Base-by-base conservation (phyloP, 2,329 filamentous ascomycete species). In the Amylocarpus encephaloides region DNA sequence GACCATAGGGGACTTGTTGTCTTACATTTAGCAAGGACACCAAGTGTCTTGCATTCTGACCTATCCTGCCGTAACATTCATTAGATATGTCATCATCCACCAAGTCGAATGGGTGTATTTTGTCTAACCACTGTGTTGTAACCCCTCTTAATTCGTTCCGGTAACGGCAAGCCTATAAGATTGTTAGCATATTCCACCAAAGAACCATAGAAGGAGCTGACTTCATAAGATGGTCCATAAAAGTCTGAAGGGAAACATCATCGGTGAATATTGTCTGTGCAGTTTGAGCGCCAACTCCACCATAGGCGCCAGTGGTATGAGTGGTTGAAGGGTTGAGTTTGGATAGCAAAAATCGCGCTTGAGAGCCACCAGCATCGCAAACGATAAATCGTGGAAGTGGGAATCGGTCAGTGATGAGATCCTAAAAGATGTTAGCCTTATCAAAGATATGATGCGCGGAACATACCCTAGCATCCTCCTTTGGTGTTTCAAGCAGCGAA, bases 181-280 rank as follows among this genome's bases (percentile, higher is more conserved):
- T 51, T 6, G 45, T 62, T 49, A 60, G 54, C 33, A 15, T 46
- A 16, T 22, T 3, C 34, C 26, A 26, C 19, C 22, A 18, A 18
- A 7, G 38, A 36, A 38, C 12, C 2, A 10, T 3, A 16, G 5
- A 12, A 9, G 35, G 13, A 50, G 77, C 85, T 71, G 76, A 91
- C 88, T 98, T 98, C 93, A 98, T 98, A 67, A 98, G 75, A 72
- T 97, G 91, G 64, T 98, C 93, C 93, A 98, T 98, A 67, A 98
- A 98, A 1, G 92, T 97, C 71, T 97, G 92, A 66, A 98, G 74
- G 48, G 90, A 96, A 48, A 98, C 93, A 69, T 98, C 93, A 65
- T 98, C 93, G 1, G 93, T 98, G 73, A 98, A 98, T 63, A 98
- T 98, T 5, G 93, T 98, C 71, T 98, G 93, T 7, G 92, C 91